phyloP scores from a whole-genome alignment of 2,329 filamentous ascomycete genomes.

The Penicillium brasilianum region DNA sequence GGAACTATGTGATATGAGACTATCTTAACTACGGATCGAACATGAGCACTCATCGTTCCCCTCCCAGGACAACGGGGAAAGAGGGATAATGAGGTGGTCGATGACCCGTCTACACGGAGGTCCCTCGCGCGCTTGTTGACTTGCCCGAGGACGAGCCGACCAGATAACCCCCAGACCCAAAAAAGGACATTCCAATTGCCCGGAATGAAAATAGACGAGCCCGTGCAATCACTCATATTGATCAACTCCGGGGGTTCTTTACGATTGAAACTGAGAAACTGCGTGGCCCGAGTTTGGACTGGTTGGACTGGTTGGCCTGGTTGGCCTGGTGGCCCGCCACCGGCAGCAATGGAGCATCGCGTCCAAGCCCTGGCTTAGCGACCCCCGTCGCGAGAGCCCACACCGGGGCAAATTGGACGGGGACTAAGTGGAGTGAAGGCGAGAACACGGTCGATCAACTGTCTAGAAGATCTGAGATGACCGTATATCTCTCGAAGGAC shows the following conservation, averaged over 20 bases:
- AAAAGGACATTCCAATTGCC: constrained; percentile 2
- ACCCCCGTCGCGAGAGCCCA: not conserved
- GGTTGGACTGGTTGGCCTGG: too few relatives aligned
- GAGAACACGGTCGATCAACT: constrained; percentile 2
- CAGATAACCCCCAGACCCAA: not conserved
- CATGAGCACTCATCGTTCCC: not conserved
- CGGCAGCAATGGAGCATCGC: constrained; percentile 17
- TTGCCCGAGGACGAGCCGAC: not conserved
- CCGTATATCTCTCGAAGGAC: not conserved
- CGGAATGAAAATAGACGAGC: not conserved
- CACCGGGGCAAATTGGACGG: not conserved
- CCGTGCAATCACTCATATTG: not conserved
- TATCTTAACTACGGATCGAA: not conserved
- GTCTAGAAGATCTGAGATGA: too few relatives aligned
- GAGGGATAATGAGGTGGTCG: not conserved
- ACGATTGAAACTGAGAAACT: not conserved
- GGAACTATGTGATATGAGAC: not conserved
- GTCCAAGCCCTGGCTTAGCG: constrained; percentile 21
- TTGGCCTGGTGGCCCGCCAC: constrained; percentile 17
- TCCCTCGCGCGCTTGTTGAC: not conserved
- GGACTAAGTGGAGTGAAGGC: not conserved
- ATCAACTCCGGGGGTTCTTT: not conserved
- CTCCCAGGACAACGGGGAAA: not conserved
- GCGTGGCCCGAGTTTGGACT: not conserved
- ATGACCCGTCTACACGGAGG: constrained; percentile 1